Evolutionary conservation across 2,329 filamentous ascomycete species (phyloP), one percentile per base, ranked within the genome.

Genomic region (Chrysoporthe deuterocubensis): DNA sequence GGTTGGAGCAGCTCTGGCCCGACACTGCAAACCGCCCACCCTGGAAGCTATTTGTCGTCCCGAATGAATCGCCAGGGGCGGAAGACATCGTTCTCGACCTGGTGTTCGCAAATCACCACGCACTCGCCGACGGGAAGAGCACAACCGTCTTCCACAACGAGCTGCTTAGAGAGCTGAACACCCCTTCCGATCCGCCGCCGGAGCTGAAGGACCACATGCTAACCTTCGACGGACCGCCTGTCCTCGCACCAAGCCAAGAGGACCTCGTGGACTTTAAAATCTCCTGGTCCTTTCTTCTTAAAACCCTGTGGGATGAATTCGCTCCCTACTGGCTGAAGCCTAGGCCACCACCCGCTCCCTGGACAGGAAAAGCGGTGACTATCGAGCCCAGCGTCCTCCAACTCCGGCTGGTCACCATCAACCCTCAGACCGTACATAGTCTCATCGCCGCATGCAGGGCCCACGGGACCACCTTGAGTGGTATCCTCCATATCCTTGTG

Each of bases 101-200:
- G 14, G 70, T 81, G 6, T 85, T 87, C 70, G 77, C 80, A 5
- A 84, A 78, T 44, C 86, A 89, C 69, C 86, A 89, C 71, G 78
- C 80, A 0, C 76, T 88, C 21, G 79, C 80, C 34, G 87, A 89
- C 70, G 87, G 87, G 1, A 76, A 80, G 14, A 81, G 82, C 70
- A 82, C 81, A 0, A 75, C 76, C 40, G 72, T 80, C 1, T 87
- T 89, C 70, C 86, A 89, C 69, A 74, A 78, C 42, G 76, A 78
- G 1, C 75, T 89, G 0, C 77, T 84, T 4, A 71, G 75, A 2
- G 79, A 83, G 4, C 76, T 88, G 2, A 80, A 79, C 66, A 64
- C 37, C 14, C 52, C 68, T 13, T 48, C 60, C 32, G 54, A 0
- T 26, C 57, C 34, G 18, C 72, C 66, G 3, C 50, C 46, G 7